Percentiles rank a stretch among this genome's conserved stretches.
Evolutionary conservation across 1,139 yeast species (phyloP).

Genomic region (Scheffersomyces segobiensis): DNA sequence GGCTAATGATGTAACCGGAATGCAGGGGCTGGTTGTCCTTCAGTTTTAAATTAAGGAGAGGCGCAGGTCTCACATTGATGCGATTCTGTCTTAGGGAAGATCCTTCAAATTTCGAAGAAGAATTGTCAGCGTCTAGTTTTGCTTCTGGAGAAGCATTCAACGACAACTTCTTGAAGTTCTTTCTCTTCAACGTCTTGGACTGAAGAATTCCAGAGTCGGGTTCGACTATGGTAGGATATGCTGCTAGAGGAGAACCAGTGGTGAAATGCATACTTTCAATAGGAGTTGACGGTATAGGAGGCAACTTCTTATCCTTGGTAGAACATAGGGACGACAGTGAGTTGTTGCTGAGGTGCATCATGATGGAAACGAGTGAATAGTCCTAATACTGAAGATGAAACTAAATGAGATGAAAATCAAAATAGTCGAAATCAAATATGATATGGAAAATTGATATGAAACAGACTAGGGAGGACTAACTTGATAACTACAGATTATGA

Average conservation of each 20-base stretch:
- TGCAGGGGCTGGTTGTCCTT: conserved; percentile 1
- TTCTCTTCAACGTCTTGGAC: conserved; percentile 65
- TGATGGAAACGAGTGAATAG: conserved; percentile 3
- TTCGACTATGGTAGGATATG: background rate
- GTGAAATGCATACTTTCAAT: conserved; percentile 1
- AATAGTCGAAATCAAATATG: too few species aligned
- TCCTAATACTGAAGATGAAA: background rate
- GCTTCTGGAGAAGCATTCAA: conserved; percentile 27
- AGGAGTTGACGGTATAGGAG: conserved; percentile 34
- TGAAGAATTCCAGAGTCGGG: conserved; percentile 27
- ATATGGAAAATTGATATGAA: background rate
- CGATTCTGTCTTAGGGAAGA: conserved; percentile 14
- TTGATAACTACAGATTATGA: background rate
- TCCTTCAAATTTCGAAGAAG: conserved; percentile 6
- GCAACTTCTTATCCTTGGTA: conserved; percentile 37
- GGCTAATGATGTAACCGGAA: conserved; percentile 4
- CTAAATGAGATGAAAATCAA: background rate
- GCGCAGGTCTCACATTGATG: conserved; percentile 18
- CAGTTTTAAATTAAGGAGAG: conserved; percentile 14
- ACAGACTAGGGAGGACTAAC: background rate
- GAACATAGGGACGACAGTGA: conserved; percentile 29
- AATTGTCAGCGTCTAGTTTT: background rate
- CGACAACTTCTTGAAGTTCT: conserved; percentile 72
- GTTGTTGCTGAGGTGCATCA: conserved; percentile 28
- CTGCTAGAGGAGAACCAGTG: background rate